These are phyloP conservation scores for Candida orba DNA, from an alignment of 805 yeast genomes.

Conservation along the genomic window DNA sequence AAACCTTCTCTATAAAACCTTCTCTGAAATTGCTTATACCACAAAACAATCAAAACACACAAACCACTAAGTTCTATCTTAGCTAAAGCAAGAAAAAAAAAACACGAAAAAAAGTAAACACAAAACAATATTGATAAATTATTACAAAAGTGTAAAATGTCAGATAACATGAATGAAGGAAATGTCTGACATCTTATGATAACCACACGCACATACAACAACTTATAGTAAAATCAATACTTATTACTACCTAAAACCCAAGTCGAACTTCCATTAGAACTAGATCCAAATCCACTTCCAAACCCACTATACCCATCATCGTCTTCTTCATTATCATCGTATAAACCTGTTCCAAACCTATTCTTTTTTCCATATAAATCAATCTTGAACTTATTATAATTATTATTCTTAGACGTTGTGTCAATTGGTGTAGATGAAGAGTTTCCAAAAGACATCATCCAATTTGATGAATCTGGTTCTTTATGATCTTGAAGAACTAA, in stretches of 20 bases:
- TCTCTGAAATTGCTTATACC: too few relatives aligned
- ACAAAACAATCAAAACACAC: too few relatives aligned
- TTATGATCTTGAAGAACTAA: neutral
- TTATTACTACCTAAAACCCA: neutral
- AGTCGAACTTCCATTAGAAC: neutral
- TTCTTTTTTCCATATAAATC: conserved; percentile 23
- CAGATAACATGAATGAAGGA: too few relatives aligned
- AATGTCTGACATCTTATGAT: too few relatives aligned
- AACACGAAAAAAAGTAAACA: too few relatives aligned
- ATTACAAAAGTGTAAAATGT: too few relatives aligned
- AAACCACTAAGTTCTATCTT: too few relatives aligned
- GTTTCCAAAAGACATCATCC: conserved; percentile 6
- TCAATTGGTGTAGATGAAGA: neutral
- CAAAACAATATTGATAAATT: too few relatives aligned
- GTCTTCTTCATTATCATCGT: conserved; percentile 13
- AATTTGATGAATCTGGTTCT: neutral
- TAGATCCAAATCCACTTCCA: conserved; percentile 2
- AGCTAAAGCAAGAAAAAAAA: too few relatives aligned
- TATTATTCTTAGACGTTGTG: neutral
- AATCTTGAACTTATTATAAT: conserved; percentile 16
- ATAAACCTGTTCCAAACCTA: conserved; percentile 17
- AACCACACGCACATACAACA: too few relatives aligned
- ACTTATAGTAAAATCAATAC: too few relatives aligned
- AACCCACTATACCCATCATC: conserved; percentile 3
- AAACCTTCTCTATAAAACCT: too few relatives aligned